A percentile compares a stretch with the other conserved stretches of the same genome.
Conservation (phyloP, 2,329 filamentous ascomycete species). For the Ascocoryne sarcoides region DNA sequence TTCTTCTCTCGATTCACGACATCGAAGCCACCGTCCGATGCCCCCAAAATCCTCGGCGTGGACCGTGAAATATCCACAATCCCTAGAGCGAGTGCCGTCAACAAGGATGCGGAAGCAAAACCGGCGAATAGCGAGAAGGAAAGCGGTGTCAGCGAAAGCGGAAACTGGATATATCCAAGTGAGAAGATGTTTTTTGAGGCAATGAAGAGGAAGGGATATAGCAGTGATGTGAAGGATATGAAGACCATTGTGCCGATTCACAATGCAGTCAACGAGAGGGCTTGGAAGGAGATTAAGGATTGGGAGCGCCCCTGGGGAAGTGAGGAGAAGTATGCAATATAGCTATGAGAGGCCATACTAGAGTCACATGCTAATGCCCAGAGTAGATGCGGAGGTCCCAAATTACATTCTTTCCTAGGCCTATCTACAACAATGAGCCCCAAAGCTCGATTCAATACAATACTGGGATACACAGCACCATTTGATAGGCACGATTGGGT, state of each 20-base stretch:
- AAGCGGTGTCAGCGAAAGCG: slow-evolving; percentile 57
- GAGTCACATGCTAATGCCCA: slow-evolving; percentile 6
- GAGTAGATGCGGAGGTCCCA: slow-evolving; percentile 62
- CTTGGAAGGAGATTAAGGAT: slow-evolving; percentile 81
- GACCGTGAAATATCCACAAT: slow-evolving; percentile 74
- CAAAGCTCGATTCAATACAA: slow-evolving; percentile 69
- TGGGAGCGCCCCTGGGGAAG: slow-evolving; percentile 71
- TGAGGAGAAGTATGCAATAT: slow-evolving; percentile 41
- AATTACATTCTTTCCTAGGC: slow-evolving; percentile 76
- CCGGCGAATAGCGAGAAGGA: slow-evolving; percentile 73
- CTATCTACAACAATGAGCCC: slow-evolving; percentile 64
- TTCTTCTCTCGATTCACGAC: slow-evolving; percentile 18
- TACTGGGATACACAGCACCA: slow-evolving; percentile 80
- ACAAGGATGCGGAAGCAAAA: slow-evolving; percentile 31
- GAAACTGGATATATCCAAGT: slow-evolving; percentile 96
- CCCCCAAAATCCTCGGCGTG: slow-evolving; percentile 41
- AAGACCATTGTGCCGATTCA: slow-evolving; percentile 91
- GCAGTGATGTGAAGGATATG: slow-evolving; percentile 67
- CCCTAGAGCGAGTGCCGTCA: slow-evolving; percentile 48
- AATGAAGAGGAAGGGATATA: slow-evolving; percentile 82
- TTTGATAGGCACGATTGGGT: slow-evolving; percentile 98
- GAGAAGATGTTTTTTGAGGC: slow-evolving; percentile 98
- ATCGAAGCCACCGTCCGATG: slow-evolving; percentile 4
- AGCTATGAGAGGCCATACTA: not conserved
- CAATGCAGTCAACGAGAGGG: slow-evolving; percentile 95